Evolutionary conservation across 2,329 filamentous ascomycete species (phyloP), one percentile per base, ranked within the genome.

Genomic region (Eurotiales sp.): DNA sequence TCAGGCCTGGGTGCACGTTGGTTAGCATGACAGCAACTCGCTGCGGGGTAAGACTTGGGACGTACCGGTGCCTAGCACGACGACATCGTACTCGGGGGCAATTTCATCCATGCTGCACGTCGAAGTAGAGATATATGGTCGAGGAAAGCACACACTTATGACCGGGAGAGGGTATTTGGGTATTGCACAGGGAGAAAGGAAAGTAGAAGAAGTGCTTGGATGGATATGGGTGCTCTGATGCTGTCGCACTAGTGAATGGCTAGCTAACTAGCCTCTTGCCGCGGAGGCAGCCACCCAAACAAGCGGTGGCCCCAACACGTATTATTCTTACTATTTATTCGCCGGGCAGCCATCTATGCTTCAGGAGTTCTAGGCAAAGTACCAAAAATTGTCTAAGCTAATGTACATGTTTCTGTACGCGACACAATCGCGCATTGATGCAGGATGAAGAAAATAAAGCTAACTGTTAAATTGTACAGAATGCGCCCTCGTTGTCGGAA

Each of bases 41-140:
- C 45, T 51, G 67, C 63, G 65, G 64, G 66, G 67, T 71, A 67
- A n/a, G 61, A 56, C 65, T 63, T 57, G 60, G 62, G n/a, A 75
- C 83, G 69, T 80, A 96, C 90, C 91, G 72, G 93, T 99, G 81
- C 93, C 93, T 72, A 99, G 84, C 71, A 99, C 93, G 71, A 99
- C 85, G 74, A 96, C 89, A 82, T 99, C 93, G 82, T 99, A 99
- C 76, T 96, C 91, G 70, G 90, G 88, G 62, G 91, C 90, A 70
- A 99, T 96, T 76, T 97, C 93, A 71, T 97, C 93, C 93, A 97
- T 97, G 76, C 57, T 81, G 74, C 58, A 54, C 57, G 55, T 49
- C 40, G 46, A 51, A 50, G 23, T 43, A 40, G 51, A 12, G 25
- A 19, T 49, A 23, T 48, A 32, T 37, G 39, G 30, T 39, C 34